These are phyloP conservation scores for Fusarium armeniacum DNA, from an alignment of 2,329 filamentous ascomycete species.

Conservation along the genomic window DNA sequence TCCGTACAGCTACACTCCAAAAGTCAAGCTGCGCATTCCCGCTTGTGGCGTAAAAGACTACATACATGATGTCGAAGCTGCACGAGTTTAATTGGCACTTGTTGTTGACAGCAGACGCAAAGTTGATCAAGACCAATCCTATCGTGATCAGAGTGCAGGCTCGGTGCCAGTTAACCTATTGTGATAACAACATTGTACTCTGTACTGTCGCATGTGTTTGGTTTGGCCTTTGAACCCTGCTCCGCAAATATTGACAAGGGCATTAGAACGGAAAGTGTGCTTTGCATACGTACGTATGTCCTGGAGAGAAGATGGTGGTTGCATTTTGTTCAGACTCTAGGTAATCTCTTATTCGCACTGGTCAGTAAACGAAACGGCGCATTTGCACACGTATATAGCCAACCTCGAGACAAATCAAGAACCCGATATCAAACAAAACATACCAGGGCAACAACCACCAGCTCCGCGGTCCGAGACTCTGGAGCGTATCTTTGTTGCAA, in stretches of 20 bases:
- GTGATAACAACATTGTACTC: background rate
- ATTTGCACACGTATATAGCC: background rate
- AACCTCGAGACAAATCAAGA: background rate
- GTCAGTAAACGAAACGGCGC: background rate
- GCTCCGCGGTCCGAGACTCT: background rate
- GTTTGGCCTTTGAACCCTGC: background rate
- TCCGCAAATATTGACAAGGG: slow-evolving; percentile 17
- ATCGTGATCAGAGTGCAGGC: background rate
- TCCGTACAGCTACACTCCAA: background rate
- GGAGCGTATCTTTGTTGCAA: background rate
- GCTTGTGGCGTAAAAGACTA: slow-evolving; percentile 22
- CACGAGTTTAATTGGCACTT: slow-evolving; percentile 1
- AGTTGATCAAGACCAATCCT: background rate
- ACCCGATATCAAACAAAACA: background rate
- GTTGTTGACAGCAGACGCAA: background rate
- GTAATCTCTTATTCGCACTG: slow-evolving; percentile 10
- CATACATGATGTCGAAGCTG: background rate
- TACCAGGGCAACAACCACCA: background rate
- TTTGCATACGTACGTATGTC: slow-evolving; percentile 4
- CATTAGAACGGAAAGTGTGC: slow-evolving; percentile 16
- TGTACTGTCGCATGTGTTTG: background rate
- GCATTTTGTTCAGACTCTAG: slow-evolving; percentile 27
- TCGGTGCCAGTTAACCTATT: background rate
- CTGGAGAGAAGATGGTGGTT: slow-evolving; percentile 30
- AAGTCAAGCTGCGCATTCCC: slow-evolving; percentile 23